Conservation (phyloP, 2,329 filamentous ascomycete genomes). For the Xylariaceae sp. region DNA sequence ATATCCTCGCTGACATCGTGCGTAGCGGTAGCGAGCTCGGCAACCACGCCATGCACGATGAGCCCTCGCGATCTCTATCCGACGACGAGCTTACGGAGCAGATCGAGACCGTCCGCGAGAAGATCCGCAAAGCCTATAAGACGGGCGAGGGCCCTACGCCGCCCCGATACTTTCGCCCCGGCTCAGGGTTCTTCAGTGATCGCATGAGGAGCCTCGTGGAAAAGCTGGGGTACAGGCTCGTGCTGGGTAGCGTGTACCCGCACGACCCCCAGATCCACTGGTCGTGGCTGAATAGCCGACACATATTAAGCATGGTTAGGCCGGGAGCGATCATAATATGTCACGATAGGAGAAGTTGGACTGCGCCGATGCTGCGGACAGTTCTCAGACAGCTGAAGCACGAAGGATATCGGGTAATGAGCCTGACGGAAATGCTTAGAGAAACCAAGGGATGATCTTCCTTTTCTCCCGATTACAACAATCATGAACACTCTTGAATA, state of each 20-base stretch:
- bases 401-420: conserved; percentile 75
- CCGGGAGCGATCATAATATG: conserved; percentile 84
- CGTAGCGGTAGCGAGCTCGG: conserved; percentile 73
- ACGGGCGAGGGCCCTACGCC: conserved; percentile 47
- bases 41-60: conserved; percentile 91
- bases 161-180: conserved; percentile 77
- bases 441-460: conserved; percentile 31
- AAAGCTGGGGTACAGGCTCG: conserved; percentile 71
- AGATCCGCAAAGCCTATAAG: conserved; percentile 46
- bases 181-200: conserved; percentile 81
- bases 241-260: conserved; percentile 86
- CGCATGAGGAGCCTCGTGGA: conserved; percentile 69
- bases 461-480: background rate
- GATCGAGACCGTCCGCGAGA: conserved; percentile 65
- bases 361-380: conserved; percentile 74
- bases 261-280: conserved; percentile 86
- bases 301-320: conserved; percentile 80
- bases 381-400: conserved; percentile 75
- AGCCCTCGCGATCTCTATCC: conserved; percentile 70
- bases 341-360: conserved; percentile 86
- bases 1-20: conserved; percentile 64
- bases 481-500: background rate
- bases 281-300: conserved; percentile 73
- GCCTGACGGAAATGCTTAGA: conserved; percentile 70
- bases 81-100: conserved; percentile 66